phyloP scores from a whole-genome alignment of 169 alveolate genomes.

The Cryptosporidium ryanae region DNA sequence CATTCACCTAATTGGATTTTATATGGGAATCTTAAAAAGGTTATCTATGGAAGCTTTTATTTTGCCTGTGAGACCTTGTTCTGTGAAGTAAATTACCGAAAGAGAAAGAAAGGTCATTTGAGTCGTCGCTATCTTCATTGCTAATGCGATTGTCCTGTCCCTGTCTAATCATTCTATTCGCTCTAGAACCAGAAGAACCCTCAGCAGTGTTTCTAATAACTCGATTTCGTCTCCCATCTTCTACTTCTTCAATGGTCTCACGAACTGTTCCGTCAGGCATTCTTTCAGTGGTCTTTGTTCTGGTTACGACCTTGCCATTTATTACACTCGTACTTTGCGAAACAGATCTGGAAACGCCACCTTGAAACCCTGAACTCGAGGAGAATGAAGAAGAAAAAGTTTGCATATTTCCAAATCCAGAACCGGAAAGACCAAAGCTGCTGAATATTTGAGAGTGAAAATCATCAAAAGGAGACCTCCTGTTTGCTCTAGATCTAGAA shows the following conservation, averaged over 20 bases:
- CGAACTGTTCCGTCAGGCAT: conserved; percentile 65
- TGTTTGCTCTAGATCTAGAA: conserved; percentile 39
- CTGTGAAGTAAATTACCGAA: conserved; percentile 49
- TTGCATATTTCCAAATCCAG: conserved; percentile 58
- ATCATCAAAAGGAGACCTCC: conserved; percentile 60
- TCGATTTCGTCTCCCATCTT: conserved; percentile 65
- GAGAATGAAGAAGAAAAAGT: conserved; percentile 52
- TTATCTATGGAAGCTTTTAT: conserved; percentile 1
- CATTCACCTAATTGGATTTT: too few species aligned
- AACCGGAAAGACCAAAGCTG: conserved; percentile 50
- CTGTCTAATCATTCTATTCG: conserved; percentile 66
- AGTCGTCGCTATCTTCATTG: neutral
- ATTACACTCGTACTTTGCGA: conserved; percentile 63
- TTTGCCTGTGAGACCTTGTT: conserved; percentile 68
- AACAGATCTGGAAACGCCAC: conserved; percentile 66
- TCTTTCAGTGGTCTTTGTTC: conserved; percentile 69
- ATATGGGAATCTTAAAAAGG: too few species aligned
- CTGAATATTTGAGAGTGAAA: conserved; percentile 62
- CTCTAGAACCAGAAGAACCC: neutral
- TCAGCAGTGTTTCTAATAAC: conserved; percentile 46
- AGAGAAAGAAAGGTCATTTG: conserved; percentile 8
- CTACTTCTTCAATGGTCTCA: conserved; percentile 63
- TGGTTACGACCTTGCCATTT: conserved; percentile 57
- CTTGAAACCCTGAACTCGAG: conserved; percentile 35
- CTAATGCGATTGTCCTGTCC: conserved; percentile 8